Base-by-base conservation (phyloP, 2,329 filamentous ascomycete species). In the Colletotrichum sidae region DNA sequence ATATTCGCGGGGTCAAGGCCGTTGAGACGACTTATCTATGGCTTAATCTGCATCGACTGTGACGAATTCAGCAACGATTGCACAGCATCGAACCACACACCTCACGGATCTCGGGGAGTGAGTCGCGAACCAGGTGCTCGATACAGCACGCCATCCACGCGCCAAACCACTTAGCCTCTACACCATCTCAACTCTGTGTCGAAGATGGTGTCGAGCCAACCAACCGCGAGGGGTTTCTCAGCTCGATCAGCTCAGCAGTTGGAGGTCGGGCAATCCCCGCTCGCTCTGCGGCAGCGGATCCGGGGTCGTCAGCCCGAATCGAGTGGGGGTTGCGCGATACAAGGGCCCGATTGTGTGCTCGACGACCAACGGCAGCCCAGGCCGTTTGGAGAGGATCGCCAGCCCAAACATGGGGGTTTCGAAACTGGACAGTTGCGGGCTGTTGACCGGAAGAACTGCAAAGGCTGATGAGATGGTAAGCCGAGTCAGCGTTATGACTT, bases 291-390 rank as follows among this genome's bases (percentile, higher is more conserved):
- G 35, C 12, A n/a, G 46, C 57, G 51, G 62, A 61, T 65, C 57
- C 51, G 62, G 51, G 60, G 62, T 38, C 25, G 46, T 34, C 51
- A 25, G 45, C 46, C 57, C 41, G 25, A 25, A 25, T 5, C 52
- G 15, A 44, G 62, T 62, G 58, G 58, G 51, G 57, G 46, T 65
- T 65, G 37, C 62, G 62, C 58, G 52, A 65, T 65, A 62, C 62
- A 53, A 65, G 58, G 62, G 47, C 12, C 37, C 52, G 58, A 65
- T 65, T 65, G 62, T 65, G 62, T 65, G 62, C 62, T 65, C 15
- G 41, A 47, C 46, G 42, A 65, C 58, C 46, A 56, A 49, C 52
- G 42, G 35, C 35, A 51, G 41, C 25, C 46, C 58, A 38, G 46
- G 12, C 47, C 13, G 7, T 34, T 62, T 49, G 52, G 41, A 49